A percentile compares a stretch with the other conserved stretches of the same genome.
phyloP scores from a whole-genome alignment of 305 asterid species.

The Fraxinus platypoda region DNA sequence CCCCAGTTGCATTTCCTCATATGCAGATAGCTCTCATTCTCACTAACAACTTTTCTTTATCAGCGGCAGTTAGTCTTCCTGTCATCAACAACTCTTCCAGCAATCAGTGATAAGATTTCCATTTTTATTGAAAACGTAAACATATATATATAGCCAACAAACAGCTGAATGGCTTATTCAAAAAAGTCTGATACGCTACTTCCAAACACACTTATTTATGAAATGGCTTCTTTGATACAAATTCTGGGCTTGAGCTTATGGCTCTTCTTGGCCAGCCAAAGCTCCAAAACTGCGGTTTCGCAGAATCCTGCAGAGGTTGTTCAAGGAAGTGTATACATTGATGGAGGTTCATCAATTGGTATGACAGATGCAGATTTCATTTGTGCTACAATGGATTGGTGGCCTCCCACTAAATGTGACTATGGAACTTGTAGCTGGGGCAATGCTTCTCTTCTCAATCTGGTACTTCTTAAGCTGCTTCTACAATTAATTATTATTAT shows the following conservation, averaged over 20 bases:
- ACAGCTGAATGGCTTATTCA: background rate
- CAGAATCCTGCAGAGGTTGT: constrained; percentile 19
- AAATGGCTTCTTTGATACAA: constrained; percentile 40
- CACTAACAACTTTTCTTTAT: background rate
- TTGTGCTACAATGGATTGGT: constrained; percentile 88
- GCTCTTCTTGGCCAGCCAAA: constrained; percentile 46
- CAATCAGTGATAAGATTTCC: background rate
- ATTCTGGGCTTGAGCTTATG: constrained; percentile 47
- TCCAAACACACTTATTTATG: constrained; percentile 22
- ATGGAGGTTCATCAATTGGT: constrained; percentile 48
- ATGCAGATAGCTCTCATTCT: background rate
- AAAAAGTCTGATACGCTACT: background rate
- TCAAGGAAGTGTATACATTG: constrained; percentile 46
- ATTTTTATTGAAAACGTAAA: background rate
- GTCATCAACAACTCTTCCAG: background rate
- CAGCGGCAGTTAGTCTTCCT: background rate
- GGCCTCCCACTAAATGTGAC: constrained; percentile 84
- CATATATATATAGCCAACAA: background rate
- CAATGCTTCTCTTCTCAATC: constrained; percentile 70
- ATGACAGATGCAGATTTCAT: constrained; percentile 55
- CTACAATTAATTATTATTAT: background rate
- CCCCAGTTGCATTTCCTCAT: background rate
- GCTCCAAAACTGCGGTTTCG: constrained; percentile 31
- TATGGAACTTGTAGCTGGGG: constrained; percentile 91
- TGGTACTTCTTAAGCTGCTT: constrained; percentile 36